These are phyloP conservation scores for Penicillium sumatraense DNA, from an alignment of 2,329 filamentous ascomycete species.

Conservation along the genomic window DNA sequence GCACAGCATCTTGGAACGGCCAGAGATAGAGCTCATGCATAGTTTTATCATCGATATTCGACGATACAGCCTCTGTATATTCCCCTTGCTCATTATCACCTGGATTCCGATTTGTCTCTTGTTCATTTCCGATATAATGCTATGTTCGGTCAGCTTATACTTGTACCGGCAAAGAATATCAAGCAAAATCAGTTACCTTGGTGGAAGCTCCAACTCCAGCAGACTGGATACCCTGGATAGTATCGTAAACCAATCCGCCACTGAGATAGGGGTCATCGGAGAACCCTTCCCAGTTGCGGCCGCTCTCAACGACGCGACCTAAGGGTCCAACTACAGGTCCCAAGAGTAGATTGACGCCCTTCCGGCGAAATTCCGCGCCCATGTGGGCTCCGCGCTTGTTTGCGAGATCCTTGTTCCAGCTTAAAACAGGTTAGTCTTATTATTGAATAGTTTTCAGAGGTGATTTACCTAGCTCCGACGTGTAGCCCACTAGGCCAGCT, in stretches of 20 bases:
- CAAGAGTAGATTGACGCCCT: slow-evolving; percentile 49
- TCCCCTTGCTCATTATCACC: slow-evolving; percentile 10
- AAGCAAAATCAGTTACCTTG: slow-evolving; percentile 17
- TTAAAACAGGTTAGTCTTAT: neutral
- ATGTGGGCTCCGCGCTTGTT: slow-evolving; percentile 36
- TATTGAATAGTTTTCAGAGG: neutral
- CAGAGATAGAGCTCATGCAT: slow-evolving; percentile 69
- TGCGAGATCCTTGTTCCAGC: slow-evolving; percentile 43
- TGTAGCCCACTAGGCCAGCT: slow-evolving; percentile 29
- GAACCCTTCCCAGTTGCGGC: slow-evolving; percentile 57
- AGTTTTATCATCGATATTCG: slow-evolving; percentile 68
- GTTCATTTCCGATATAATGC: slow-evolving; percentile 66
- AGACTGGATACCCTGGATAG: slow-evolving; percentile 52
- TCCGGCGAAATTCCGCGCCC: slow-evolving; percentile 45
- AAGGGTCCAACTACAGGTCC: slow-evolving; percentile 49
- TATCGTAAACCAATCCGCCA: slow-evolving; percentile 48
- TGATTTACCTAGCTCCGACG: slow-evolving; percentile 31
- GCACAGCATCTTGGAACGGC: slow-evolving; percentile 67
- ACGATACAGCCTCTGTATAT: slow-evolving; percentile 52
- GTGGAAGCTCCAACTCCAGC: slow-evolving; percentile 48
- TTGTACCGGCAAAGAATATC: neutral
- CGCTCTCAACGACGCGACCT: slow-evolving; percentile 37
- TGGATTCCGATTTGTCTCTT: slow-evolving; percentile 50
- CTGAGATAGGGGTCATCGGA: slow-evolving; percentile 54
- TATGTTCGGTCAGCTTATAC: slow-evolving; percentile 28